Base-by-base conservation (phyloP, 2,329 filamentous ascomycete genomes). In the Aureobasidium sp. region DNA sequence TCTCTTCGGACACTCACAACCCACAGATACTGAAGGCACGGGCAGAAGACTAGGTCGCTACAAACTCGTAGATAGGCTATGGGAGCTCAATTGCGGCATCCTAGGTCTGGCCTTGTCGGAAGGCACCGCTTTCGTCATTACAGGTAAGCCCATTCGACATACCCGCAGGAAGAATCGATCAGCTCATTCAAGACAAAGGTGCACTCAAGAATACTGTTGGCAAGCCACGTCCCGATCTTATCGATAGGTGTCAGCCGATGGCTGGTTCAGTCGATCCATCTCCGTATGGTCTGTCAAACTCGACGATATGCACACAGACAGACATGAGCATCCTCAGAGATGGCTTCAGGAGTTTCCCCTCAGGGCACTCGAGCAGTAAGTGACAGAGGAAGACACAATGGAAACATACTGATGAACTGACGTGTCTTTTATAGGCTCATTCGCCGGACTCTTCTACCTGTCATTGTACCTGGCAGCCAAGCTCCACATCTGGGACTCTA, bases 51-150 rank as follows among this genome's bases (percentile, higher is more conserved):
- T 77, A 0, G 79, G 75, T 48, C 68, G 75, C 58, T 82, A 83
- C 67, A 74, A 78, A 42, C 77, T 81, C 66, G 80, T 81, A 67
- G 81, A 84, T 65, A 75, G 82, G 25, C 68, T 85, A n/a, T 85
- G 82, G 82, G 82, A 85, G 70, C 72, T 85, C 67, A 85, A 85
- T 66, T 84, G 82, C 66, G 82, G 82, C 2, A 77, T 84, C 11
- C 68, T 85, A 30, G 82, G 82, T n/a, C 70, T 85, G 61, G 68
- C 81, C 16, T 70, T 85, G 44, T 78, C 80, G 34, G 79, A 82
- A 61, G 79, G 75, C 14, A 71, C 79, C n/a, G 78, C 81, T 0
- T 85, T 84, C 68, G 77, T 82, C 27, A 81, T 85, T 51, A 85
- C 82, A 5, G 79, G 71, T 70, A 68, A 8, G 29, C 13, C 21